phyloP scores from a whole-genome alignment of 192 early-diverging fungal genomes.

The Coemansia sp. region DNA sequence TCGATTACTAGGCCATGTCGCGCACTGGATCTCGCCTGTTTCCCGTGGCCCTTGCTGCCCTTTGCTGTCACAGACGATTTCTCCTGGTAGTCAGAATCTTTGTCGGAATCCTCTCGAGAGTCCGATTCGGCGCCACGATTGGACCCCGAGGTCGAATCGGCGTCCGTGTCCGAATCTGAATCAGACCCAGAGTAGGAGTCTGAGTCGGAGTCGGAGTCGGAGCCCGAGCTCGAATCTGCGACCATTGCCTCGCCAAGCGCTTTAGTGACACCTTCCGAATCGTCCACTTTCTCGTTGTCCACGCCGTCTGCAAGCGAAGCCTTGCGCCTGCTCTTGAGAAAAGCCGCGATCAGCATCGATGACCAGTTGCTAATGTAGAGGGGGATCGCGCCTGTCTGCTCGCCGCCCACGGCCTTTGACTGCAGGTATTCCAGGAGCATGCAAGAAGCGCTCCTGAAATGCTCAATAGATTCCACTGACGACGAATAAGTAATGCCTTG shows the following conservation, averaged over 20 bases:
- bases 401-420: conserved; percentile 23
- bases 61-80: background rate
- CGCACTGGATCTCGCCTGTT: background rate
- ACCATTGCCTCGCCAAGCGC: background rate
- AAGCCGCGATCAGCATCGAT: conserved; percentile 25
- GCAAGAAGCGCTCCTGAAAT: conserved; percentile 17
- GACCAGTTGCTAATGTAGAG: conserved; percentile 44
- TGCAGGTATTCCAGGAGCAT: conserved; percentile 36
- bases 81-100: background rate
- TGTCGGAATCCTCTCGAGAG: background rate
- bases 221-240: background rate
- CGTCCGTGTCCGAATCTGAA: background rate
- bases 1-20: background rate
- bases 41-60: background rate
- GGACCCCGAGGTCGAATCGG: background rate
- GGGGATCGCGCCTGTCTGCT: conserved; percentile 34
- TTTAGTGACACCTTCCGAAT: background rate
- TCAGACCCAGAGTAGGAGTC: conserved; percentile 1
- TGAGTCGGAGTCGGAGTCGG: background rate
- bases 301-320: background rate
- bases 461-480: conserved; percentile 24
- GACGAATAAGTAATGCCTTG: conserved; percentile 13
- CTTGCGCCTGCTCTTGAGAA: conserved; percentile 22
- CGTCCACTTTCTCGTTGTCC: background rate
- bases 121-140: background rate